These are phyloP conservation scores for Ustilago esculenta DNA, from an alignment of 1,284 basidiomycete genomes.

Conservation along the genomic window DNA sequence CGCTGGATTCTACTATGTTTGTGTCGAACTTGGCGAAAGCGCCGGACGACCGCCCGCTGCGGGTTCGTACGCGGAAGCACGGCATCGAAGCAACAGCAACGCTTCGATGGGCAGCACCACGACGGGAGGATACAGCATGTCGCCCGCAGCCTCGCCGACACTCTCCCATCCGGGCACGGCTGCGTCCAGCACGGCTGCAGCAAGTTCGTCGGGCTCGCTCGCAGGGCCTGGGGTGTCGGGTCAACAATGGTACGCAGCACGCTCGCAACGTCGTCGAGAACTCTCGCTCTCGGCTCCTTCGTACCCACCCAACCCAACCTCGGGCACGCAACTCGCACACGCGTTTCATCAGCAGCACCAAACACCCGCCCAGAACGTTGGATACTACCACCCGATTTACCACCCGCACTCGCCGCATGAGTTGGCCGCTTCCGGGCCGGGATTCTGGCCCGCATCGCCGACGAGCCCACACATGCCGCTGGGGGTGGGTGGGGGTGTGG, in stretches of 20 bases:
- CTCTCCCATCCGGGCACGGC: background rate
- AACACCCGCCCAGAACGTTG: background rate
- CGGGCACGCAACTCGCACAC: background rate
- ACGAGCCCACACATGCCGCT: constrained; percentile 17
- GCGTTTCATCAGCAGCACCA: background rate
- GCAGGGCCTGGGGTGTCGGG: constrained; percentile 9
- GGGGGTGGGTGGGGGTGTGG: background rate
- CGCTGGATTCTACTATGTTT: constrained; percentile 82
- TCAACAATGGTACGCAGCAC: constrained; percentile 42
- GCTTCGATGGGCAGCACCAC: constrained; percentile 13
- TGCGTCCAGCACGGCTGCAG: too few species aligned
- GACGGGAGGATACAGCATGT: constrained; percentile 1
- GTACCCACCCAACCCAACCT: background rate
- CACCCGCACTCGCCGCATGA: constrained; percentile 25
- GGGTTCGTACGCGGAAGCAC: background rate
- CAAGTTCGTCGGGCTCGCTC: background rate
- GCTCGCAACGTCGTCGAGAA: constrained; percentile 32
- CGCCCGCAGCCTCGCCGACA: constrained; percentile 8
- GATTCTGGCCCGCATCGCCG: constrained; percentile 38
- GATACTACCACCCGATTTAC: constrained; percentile 29
- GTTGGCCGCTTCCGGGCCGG: constrained; percentile 15
- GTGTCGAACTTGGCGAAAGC: constrained; percentile 74
- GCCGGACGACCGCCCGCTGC: constrained; percentile 10
- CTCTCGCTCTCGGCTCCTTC: constrained; percentile 25
- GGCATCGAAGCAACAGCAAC: constrained; percentile 26